phyloP scores from a whole-genome alignment of 2,329 filamentous ascomycete genomes.

The Diaporthe velutina region DNA sequence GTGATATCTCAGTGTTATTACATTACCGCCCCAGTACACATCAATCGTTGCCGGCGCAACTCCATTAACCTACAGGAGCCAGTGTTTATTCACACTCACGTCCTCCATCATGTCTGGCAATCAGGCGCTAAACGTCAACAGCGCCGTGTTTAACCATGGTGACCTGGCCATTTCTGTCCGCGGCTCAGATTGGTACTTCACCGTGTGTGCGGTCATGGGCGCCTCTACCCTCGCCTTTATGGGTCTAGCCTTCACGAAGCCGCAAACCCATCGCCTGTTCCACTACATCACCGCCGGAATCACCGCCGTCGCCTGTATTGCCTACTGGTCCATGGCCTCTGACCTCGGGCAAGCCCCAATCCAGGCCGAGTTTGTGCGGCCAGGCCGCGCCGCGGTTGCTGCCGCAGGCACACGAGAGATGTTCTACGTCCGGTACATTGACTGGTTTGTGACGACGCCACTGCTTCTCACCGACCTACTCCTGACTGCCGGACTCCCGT shows the following conservation, averaged over 20 bases:
- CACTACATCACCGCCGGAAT: slow-evolving; percentile 74
- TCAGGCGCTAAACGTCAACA: slow-evolving; percentile 60
- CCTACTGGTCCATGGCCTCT: slow-evolving; percentile 77
- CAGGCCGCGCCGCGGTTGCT: slow-evolving; percentile 56
- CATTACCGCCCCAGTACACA: too few relatives aligned
- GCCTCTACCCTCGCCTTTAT: slow-evolving; percentile 66
- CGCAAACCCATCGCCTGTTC: slow-evolving; percentile 69
- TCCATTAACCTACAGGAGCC: neutral
- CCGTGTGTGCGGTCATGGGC: slow-evolving; percentile 72
- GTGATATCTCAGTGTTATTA: neutral
- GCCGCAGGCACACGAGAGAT: slow-evolving; percentile 69
- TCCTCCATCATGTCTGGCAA: slow-evolving; percentile 52
- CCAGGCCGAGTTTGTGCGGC: slow-evolving; percentile 67
- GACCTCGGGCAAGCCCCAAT: slow-evolving; percentile 75
- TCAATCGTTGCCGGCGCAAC: neutral
- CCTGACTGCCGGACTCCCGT: slow-evolving; percentile 73
- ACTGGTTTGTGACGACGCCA: slow-evolving; percentile 74
- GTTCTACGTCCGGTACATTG: slow-evolving; percentile 76
- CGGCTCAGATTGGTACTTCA: slow-evolving; percentile 74
- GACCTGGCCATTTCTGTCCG: slow-evolving; percentile 70
- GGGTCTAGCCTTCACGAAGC: slow-evolving; percentile 64
- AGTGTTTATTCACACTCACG: neutral
- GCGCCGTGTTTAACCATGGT: slow-evolving; percentile 60
- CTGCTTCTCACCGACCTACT: slow-evolving; percentile 73
- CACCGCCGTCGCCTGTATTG: slow-evolving; percentile 69